Evolutionary conservation across 208 protist genomes (phyloP).

Genomic region (Leishmania aethiopica): DNA sequence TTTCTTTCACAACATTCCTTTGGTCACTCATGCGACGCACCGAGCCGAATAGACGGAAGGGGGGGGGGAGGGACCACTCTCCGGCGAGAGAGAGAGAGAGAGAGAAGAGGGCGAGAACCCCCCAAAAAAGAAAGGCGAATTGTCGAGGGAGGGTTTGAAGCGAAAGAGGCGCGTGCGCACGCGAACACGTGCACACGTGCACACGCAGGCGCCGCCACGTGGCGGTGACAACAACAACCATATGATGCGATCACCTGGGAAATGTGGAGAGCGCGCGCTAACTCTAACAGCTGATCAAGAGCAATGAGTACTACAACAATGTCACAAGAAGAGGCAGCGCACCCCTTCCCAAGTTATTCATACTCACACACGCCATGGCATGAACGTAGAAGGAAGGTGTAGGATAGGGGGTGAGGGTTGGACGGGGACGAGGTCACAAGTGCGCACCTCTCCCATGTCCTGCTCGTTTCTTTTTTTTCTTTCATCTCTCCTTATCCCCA

Average conservation of each 20-base stretch:
- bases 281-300: not conserved
- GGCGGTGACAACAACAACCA: not conserved
- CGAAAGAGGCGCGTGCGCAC: not conserved
- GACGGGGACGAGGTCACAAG: not conserved
- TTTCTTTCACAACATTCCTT: not conserved
- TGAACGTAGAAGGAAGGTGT: not conserved
- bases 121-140: not conserved
- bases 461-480: not conserved
- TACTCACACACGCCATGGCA: not conserved
- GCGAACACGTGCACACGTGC: too few species aligned
- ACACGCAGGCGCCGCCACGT: not conserved
- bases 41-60: slow-evolving; percentile 16
- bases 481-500: not conserved
- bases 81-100: not conserved
- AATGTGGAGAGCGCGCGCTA: not conserved
- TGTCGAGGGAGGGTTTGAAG: not conserved
- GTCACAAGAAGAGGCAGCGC: not conserved
- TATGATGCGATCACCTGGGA: not conserved
- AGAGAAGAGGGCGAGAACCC: not conserved
- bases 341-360: not conserved
- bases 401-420: not conserved
- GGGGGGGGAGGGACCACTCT: not conserved
- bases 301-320: not conserved
- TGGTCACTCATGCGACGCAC: slow-evolving; percentile 8
- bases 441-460: not conserved